These are phyloP conservation scores for Conticribra weissflogii DNA, from an alignment of 108 stramenopile species.

Conservation along the genomic window DNA sequence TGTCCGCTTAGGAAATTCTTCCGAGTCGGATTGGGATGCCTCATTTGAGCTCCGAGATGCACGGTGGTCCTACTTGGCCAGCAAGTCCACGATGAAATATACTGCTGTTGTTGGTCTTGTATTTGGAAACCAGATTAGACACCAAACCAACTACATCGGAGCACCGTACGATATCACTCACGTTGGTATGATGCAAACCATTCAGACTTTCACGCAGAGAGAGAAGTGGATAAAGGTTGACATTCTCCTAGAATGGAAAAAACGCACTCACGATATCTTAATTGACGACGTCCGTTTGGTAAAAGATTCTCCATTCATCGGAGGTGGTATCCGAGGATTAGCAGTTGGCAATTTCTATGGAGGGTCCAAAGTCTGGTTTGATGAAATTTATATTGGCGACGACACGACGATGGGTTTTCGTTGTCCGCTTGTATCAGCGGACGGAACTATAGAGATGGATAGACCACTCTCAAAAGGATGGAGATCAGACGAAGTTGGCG, in stretches of 20 bases:
- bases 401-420: conserved; percentile 74
- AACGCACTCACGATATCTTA: conserved; percentile 52
- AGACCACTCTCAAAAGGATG: conserved; percentile 64
- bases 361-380: conserved; percentile 66
- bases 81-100: conserved; percentile 15
- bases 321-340: conserved; percentile 46
- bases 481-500: conserved; percentile 59
- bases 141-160: conserved; percentile 56
- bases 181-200: conserved; percentile 16
- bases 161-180: conserved; percentile 50
- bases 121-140: conserved; percentile 48
- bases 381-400: conserved; percentile 80
- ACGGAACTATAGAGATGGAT: conserved; percentile 36
- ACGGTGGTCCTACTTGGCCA: conserved; percentile 44
- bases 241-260: conserved; percentile 71
- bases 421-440: conserved; percentile 48
- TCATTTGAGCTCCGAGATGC: conserved; percentile 44
- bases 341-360: conserved; percentile 53
- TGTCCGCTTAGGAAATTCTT: conserved; percentile 20
- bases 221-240: conserved; percentile 88
- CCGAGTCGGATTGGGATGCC: conserved; percentile 43
- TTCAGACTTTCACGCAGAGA: conserved; percentile 10
- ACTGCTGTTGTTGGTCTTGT: conserved; percentile 64
- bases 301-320: conserved; percentile 36
- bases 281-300: conserved; percentile 64